Percentiles rank a stretch among this genome's conserved stretches.
Evolutionary conservation across 2,329 filamentous ascomycete species (phyloP).

Genomic region (Cladorrhinum sp.): DNA sequence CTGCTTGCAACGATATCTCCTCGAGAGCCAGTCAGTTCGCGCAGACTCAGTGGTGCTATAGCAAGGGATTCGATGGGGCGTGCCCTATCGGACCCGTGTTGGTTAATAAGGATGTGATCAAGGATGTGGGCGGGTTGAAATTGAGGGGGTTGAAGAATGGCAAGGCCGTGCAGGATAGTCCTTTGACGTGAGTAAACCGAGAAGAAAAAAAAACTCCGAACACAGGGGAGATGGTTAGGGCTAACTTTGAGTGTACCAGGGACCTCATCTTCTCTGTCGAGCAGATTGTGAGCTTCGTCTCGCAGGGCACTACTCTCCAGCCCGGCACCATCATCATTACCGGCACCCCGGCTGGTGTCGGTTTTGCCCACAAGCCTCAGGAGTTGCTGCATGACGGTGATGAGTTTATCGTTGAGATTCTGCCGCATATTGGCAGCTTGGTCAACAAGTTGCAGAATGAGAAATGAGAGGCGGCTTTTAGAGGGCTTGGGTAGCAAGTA

Average conservation of each 20-base stretch:
- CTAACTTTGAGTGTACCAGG: constrained; percentile 29
- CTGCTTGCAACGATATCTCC: constrained; percentile 57
- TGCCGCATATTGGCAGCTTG: constrained; percentile 42
- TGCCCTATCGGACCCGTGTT: constrained; percentile 54
- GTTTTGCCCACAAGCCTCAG: constrained; percentile 37
- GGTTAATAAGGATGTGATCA: constrained; percentile 42
- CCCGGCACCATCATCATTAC: constrained; percentile 43
- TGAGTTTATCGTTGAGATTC: constrained; percentile 43
- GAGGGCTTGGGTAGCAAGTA: not conserved
- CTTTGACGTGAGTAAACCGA: constrained; percentile 26
- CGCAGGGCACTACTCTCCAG: constrained; percentile 42
- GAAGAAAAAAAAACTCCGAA: not conserved
- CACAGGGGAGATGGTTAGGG: not conserved
- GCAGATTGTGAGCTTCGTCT: constrained; percentile 41
- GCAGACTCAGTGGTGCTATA: constrained; percentile 55
- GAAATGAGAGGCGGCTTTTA: constrained; percentile 25
- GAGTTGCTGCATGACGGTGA: constrained; percentile 39
- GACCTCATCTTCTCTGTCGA: constrained; percentile 54
- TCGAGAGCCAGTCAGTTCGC: constrained; percentile 54
- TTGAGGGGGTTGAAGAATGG: constrained; percentile 49
- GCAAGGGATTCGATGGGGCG: constrained; percentile 56
- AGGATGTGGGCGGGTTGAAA: constrained; percentile 40
- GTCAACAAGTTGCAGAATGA: constrained; percentile 38
- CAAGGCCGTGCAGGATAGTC: constrained; percentile 45
- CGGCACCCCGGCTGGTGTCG: constrained; percentile 42